phyloP scores from a whole-genome alignment of 164 flowering plant genomes.

The Chimonanthus praecox region DNA sequence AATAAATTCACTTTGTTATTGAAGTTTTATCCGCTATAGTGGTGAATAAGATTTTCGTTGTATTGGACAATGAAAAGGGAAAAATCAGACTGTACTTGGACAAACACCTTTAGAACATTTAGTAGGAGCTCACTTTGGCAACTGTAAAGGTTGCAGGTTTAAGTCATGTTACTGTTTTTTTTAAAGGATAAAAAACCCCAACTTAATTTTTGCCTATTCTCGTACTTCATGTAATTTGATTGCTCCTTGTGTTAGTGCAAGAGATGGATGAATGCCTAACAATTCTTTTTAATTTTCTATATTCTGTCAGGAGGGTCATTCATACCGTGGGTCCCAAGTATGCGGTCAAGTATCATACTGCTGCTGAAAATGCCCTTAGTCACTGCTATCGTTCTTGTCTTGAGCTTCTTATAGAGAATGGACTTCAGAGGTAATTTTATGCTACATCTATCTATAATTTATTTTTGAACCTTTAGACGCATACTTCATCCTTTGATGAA shows the following conservation, averaged over 20 bases:
- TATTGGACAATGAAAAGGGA: too few relatives aligned
- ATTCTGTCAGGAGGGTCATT: conserved; percentile 70
- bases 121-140: too few relatives aligned
- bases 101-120: too few relatives aligned
- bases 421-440: conserved; percentile 60
- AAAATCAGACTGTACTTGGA: too few relatives aligned
- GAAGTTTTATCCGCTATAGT: too few relatives aligned
- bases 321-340: conserved; percentile 99
- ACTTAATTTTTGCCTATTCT: too few relatives aligned
- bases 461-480: conserved; percentile 1
- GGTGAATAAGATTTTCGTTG: too few relatives aligned
- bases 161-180: too few relatives aligned
- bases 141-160: too few relatives aligned
- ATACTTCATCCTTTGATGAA: background rate
- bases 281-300: background rate
- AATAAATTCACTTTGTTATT: too few relatives aligned
- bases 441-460: background rate
- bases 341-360: conserved; percentile 98
- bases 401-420: conserved; percentile 92
- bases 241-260: background rate
- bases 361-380: conserved; percentile 98
- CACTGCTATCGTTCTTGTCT: conserved; percentile 98
- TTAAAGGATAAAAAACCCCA: too few relatives aligned
- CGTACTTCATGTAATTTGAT: too few relatives aligned
- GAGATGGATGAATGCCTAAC: background rate